Conservation (phyloP, 306 rosid species). For the Phaseolus lunatus region DNA sequence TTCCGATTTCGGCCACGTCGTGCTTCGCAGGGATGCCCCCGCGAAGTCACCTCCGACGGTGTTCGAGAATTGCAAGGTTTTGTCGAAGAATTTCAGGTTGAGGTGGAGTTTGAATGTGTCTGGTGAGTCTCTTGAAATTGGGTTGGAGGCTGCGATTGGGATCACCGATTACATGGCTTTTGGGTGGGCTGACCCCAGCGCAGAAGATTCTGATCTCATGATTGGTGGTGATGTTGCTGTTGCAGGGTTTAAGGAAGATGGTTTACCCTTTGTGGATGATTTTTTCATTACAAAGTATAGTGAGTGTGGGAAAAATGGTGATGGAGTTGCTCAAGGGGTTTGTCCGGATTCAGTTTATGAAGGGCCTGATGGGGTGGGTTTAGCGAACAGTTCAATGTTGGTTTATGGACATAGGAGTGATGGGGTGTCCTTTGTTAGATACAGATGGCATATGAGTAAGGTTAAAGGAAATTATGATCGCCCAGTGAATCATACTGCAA, state of each 20-base stretch:
- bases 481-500: conserved; percentile 58
- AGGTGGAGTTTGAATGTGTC: conserved; percentile 77
- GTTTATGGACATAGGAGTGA: conserved; percentile 79
- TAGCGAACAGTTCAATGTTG: conserved; percentile 57
- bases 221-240: conserved; percentile 80
- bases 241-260: conserved; percentile 77
- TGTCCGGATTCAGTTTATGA: conserved; percentile 82
- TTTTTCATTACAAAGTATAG: conserved; percentile 75
- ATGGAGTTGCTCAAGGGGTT: conserved; percentile 70
- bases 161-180: conserved; percentile 81
- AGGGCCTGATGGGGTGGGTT: conserved; percentile 46
- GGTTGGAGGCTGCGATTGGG: conserved; percentile 84
- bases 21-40: conserved; percentile 24
- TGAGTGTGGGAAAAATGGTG: conserved; percentile 63
- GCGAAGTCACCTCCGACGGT: conserved; percentile 48
- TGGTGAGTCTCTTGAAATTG: conserved; percentile 67
- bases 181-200: conserved; percentile 79
- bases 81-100: conserved; percentile 63
- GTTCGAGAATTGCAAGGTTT: conserved; percentile 77
- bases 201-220: conserved; percentile 62
- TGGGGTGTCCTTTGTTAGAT: conserved; percentile 66
- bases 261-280: conserved; percentile 77
- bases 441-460: conserved; percentile 66
- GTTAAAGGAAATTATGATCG: conserved; percentile 68
- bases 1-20: conserved; percentile 74